These are phyloP conservation scores for Grosmannia huntii DNA, from an alignment of 2,329 filamentous ascomycete genomes.

Conservation along the genomic window DNA sequence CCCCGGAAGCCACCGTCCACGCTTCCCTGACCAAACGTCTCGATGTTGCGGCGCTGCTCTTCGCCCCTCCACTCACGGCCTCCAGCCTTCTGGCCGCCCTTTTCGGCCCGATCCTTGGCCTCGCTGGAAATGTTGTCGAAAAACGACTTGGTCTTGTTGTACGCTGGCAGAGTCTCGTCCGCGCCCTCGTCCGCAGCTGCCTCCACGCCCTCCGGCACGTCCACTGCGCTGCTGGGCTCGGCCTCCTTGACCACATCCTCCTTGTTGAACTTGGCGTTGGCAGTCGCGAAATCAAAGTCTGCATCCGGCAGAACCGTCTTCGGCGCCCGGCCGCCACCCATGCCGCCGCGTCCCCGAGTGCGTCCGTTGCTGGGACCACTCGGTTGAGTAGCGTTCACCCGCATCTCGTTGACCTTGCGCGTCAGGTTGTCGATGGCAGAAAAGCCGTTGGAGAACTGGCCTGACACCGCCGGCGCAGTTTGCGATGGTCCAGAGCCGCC, in stretches of 20 bases:
- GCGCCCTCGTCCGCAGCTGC: conserved; percentile 1
- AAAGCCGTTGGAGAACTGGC: conserved; percentile 25
- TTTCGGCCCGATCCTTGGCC: conserved; percentile 73
- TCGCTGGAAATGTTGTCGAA: conserved; percentile 98
- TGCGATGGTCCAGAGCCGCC: conserved; percentile 18
- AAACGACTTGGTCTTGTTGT: conserved; percentile 84
- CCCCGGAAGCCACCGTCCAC: conserved; percentile 70
- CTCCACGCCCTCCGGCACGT: conserved; percentile 14
- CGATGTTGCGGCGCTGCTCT: conserved; percentile 90
- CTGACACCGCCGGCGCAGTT: conserved; percentile 2
- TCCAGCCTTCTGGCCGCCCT: conserved; percentile 52
- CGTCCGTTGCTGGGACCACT: conserved; percentile 16
- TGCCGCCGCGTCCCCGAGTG: conserved; percentile 23
- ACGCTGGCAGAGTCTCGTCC: conserved; percentile 37
- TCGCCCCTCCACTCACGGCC: conserved; percentile 83
- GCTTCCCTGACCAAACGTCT: conserved; percentile 94
- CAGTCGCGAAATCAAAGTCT: conserved; percentile 82
- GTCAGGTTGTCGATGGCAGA: conserved; percentile 54
- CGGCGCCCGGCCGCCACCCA: conserved; percentile 35
- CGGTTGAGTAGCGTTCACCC: conserved; percentile 38
- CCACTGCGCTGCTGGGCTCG: conserved; percentile 12
- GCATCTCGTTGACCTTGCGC: conserved; percentile 67
- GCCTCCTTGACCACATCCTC: conserved; percentile 76
- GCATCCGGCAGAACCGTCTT: conserved; percentile 82
- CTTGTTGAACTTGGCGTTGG: conserved; percentile 83